Base-by-base conservation (phyloP, 1,139 yeast genomes). In the Hemisphaericaspora lyxosophila region DNA sequence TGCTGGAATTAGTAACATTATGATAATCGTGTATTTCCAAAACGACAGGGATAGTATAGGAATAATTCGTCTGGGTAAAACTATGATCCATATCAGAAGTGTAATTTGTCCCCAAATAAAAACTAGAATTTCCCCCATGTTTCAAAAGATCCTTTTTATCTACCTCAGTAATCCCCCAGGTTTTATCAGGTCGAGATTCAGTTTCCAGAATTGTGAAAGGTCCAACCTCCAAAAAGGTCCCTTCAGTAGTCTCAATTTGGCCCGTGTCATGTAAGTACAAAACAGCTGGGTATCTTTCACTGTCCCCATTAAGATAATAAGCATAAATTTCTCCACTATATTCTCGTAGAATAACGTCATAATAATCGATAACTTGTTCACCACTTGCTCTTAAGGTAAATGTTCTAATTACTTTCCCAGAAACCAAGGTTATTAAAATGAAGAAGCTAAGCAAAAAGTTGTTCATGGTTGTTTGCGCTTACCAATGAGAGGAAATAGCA, bases 21-120 rank as follows among this genome's bases (percentile, higher is more conserved):
- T 18, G 13, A 25, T n/a, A 11, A 32, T 32, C 30, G 11, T 17
- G 11, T n/a, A 32, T 19, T 25, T 25, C 35, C 9, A 32, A 25
- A 8, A 12, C 15, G 9, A 32, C 35, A 4, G 30, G 20, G 11
- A 17, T 8, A 7, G 17, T 18, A 18, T 18, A 32, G 3, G 15
- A 17, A 8, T 25, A 25, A 8, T n/a, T 11, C 7, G 7, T 16
- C 18, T 25, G 35, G 9, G 35, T 18, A 9, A 32, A 32, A 11
- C 29, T 25, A 8, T 25, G 20, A 5, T 12, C 19, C 35, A 32
- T 26, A 25, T 25, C 30, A 25, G 16, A 12, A 26, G 17, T 29
- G 15, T 24, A 11, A 13, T 17, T 14, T 6, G 29, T 25, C 7
- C 35, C 35, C 25, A n/a, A 18, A 18, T 32, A 32, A 32, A 32